Percentiles rank a stretch among this genome's conserved stretches.
phyloP scores from a whole-genome alignment of 495 filamentous ascomycete species.

The Aspergillus ellipticus region DNA sequence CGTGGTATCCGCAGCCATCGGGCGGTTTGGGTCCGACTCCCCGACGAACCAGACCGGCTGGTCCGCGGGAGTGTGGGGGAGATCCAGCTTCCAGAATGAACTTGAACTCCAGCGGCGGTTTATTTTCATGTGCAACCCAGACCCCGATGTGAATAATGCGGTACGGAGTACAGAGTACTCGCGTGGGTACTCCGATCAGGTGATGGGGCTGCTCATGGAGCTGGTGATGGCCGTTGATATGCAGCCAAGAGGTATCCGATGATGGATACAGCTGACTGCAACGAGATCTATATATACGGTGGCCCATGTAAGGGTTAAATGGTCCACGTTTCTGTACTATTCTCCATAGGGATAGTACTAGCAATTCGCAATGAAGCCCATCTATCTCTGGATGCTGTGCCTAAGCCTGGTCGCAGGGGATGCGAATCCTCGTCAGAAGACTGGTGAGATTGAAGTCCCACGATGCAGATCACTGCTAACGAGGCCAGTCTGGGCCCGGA shows the following conservation, averaged over 20 bases:
- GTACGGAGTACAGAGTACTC: no score
- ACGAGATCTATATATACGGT: background rate
- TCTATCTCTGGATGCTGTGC: background rate
- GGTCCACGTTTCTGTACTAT: no score
- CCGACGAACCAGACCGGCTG: no score
- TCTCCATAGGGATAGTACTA: no score
- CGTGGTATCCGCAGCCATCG: no score
- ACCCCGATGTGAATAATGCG: no score
- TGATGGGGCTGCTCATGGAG: background rate
- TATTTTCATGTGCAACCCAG: no score
- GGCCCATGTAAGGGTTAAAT: no score
- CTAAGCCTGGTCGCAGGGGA: background rate
- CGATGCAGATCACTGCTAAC: background rate
- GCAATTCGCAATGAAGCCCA: background rate
- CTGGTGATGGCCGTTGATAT: background rate
- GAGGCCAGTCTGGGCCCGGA: background rate
- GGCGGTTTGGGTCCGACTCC: no score
- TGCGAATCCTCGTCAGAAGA: background rate
- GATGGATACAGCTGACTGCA: background rate
- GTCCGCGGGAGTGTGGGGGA: no score
- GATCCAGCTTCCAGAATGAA: no score
- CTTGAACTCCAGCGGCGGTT: no score
- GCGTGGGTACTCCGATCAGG: background rate
- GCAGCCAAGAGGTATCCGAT: background rate
- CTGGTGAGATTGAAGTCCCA: background rate